Evolutionary conservation across 2,329 filamentous ascomycete species (phyloP), one percentile per base, ranked within the genome.

Genomic region (Dothidotthia symphoricarpi): DNA sequence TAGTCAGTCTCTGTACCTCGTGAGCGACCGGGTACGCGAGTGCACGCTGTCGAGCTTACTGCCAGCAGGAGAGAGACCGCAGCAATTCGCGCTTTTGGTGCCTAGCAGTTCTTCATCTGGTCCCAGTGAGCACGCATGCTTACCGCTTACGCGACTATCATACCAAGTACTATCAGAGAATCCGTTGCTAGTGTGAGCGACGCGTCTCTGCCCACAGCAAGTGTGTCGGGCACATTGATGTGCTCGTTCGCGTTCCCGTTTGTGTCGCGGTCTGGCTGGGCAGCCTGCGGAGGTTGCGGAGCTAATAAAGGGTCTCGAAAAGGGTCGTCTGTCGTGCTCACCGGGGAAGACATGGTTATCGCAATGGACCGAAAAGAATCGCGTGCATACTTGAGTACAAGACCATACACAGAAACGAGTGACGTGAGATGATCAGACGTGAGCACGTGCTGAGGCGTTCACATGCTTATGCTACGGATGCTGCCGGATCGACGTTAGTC

Each of bases 161-260:
- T 69, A 81, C 79, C 78, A 36, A 78, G 61, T 10, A 85, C 71
- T 45, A 81, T 72, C 34, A 85, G 69, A 19, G 77, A 74, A 52
- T 85, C 80, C 1, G 75, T 76, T 14, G 74, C 76, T 28, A 85
- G 67, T 1, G 78, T 82, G 33, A 85, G 67, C 16, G 75, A 79
- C 9, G 77, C 78, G 60, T 78, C 75, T 41, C 75, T 71, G 51
- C 76, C 78, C 13, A 83, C 75, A 32, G 67, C 60, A 39, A 82
- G 66, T 27, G 75, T 77, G 32, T 69, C 53, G 3, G 56, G 46
- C 12, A 54, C 55, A 16, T 36, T 31, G 26, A 36, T 30, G n/a
- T 29, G 39, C 25, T 37, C 34, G 13, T 13, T 15, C 11, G 34
- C 24, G 12, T 30, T 14, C 15, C 22, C 41, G 19, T 9, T 9